Base-by-base conservation (phyloP, 1,284 basidiomycete genomes). In the Stereum hirsutum region DNA sequence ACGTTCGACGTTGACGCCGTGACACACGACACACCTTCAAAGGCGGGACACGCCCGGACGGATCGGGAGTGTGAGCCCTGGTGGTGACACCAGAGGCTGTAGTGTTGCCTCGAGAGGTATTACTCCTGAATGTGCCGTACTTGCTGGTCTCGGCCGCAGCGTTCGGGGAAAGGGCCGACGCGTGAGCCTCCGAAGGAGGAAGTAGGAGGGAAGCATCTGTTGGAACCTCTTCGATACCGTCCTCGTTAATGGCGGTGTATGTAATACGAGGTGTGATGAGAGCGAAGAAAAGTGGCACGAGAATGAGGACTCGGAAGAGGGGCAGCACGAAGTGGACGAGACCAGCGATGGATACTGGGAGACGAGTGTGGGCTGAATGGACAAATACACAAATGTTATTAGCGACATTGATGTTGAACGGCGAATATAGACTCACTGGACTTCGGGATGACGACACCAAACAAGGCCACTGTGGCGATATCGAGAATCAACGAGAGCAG, bases 41-140 rank as follows among this genome's bases (percentile, higher is more conserved):
- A 11, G 37, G 37, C 39, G 42, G 31, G 30, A 33, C 21, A 39
- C 39, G 46, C 26, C 20, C 19, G 11, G 43, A 8, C n/a, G 69
- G 78, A 19, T 72, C 68, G 32, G 81, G 81, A 8, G 81, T 79
- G 37, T 72, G 65, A n/a, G 75, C 64, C 25, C 80, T 68, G 14
- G 80, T 80, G 2, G 69, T 73, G 11, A 76, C 74, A 11, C 64
- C 65, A 21, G 79, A 79, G 27, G 48, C 48, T 15, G 68, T 66
- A 42, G 69, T 72, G 20, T 70, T 53, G 28, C 65, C 63, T n/a
- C n/a, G n/a, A 20, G 74, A 74, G 35, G 69, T 70, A 12, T 67
- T 61, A 45, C 66, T 62, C 40, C 67, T 69, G 68, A 83, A 88
- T 11, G 86, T 87, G 17, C 86, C 86, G 57, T 89, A 89, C 57